Base-by-base conservation (phyloP, 208 protist species). In the Porcisia deanei region DNA sequence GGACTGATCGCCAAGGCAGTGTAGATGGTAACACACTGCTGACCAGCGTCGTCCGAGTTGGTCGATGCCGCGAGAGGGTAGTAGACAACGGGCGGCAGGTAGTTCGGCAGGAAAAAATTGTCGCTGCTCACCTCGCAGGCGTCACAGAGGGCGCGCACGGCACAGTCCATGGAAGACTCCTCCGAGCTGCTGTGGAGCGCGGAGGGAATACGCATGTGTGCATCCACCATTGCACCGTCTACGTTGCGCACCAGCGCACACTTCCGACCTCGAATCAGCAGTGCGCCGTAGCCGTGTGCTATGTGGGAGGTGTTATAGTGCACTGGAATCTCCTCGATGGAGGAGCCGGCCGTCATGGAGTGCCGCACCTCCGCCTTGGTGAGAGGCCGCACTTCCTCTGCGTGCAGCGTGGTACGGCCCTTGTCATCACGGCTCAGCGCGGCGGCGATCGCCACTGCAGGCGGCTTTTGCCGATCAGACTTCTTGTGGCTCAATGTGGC, bases 221-320 rank as follows among this genome's bases (percentile, higher is more conserved):
- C 22, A 57, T 25, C 57, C 34, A 39, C 30, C 8, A 22, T 60
- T 20, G 67, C 60, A 3, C 37, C 52, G 4, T 37, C 37, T 1
- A 67, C 55, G 25, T 76, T 65, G 54, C 92, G 88, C 65, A 91
- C 84, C 66, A 97, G 83, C 14, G 86, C 92, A 76, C 92, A 97
- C 79, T 97, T 94, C 25, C 91, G 90, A 37, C 92, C 92, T 18
- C 92, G 90, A 61, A 97, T 74, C 64, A 97, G 80, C 60, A 96
- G 55, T 10, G 84, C 89, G 14, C 92, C 92, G 79, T 90, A 91
- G 64, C 76, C 77, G 80, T 95, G 80, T 3, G 87, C 66, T 16
- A 95, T 82, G 45, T 69, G 22, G 22, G 90, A 95, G 12, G 88
- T 72, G 53, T 92, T 89, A 80, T 94, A 94, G 57, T 45, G 54